Percentiles rank a stretch among this genome's conserved stretches.
phyloP scores from a whole-genome alignment of 768 basidiomycete genomes.

The Leccinum longicurvipes region DNA sequence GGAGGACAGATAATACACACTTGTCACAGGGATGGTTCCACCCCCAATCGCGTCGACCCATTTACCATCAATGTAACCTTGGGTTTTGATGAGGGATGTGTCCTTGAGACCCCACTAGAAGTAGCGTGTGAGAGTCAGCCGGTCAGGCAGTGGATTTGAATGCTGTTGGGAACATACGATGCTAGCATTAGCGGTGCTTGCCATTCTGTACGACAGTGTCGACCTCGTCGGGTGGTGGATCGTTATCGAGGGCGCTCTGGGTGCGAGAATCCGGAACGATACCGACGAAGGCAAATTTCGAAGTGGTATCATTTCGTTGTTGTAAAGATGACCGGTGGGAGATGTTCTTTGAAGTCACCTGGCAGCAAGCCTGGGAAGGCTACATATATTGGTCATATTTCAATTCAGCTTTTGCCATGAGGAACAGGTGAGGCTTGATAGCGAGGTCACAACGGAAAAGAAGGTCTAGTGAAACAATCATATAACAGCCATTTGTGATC shows the following conservation, averaged over 20 bases:
- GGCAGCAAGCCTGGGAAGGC: not conserved
- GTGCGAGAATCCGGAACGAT: conserved; percentile 19
- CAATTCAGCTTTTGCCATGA: too few species aligned
- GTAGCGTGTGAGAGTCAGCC: not conserved
- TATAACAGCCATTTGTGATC: too few species aligned
- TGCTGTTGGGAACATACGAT: conserved; percentile 31
- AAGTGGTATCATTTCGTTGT: conserved; percentile 11
- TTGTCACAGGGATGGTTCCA: conserved; percentile 68
- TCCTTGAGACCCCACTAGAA: conserved; percentile 75
- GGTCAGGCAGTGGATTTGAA: not conserved
- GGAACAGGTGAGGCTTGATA: too few species aligned
- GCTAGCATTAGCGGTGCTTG: conserved; percentile 39
- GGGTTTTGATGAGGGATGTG: conserved; percentile 64
- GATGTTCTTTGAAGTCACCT: not conserved
- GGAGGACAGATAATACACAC: conserved; percentile 42
- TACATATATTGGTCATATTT: not conserved
- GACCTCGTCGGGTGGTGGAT: conserved; percentile 5
- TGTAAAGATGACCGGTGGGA: not conserved
- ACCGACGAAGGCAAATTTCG: conserved; percentile 13
- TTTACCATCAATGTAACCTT: conserved; percentile 80
- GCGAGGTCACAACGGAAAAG: not conserved
- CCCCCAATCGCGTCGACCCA: conserved; percentile 81
- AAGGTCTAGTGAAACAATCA: too few species aligned
- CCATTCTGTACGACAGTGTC: conserved; percentile 45
- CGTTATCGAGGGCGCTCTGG: conserved; percentile 8